A percentile compares a stretch with the other conserved stretches of the same genome.
These are phyloP conservation scores for Sordariomycetes sp. DNA, from an alignment of 2,329 filamentous ascomycete genomes.

Conservation along the genomic window DNA sequence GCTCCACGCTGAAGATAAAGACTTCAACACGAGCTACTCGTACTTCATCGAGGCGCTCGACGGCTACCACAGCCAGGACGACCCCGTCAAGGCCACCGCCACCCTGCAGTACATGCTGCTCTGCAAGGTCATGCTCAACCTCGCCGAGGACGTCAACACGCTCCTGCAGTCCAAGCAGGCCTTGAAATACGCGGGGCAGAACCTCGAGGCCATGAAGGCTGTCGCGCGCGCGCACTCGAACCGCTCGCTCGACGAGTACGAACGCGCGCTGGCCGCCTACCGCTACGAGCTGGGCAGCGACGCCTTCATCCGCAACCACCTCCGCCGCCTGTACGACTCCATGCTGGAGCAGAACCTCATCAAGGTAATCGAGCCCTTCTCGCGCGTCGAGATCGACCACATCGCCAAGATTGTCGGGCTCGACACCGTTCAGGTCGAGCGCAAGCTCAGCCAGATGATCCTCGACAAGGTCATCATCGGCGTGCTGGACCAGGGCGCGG, in stretches of 20 bases:
- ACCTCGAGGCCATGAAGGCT: conserved; percentile 97
- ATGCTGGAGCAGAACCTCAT: conserved; percentile 99
- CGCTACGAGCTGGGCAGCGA: conserved; percentile 90
- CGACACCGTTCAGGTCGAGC: conserved; percentile 92
- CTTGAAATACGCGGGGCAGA: conserved; percentile 89
- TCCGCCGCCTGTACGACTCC: conserved; percentile 90
- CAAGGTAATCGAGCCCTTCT: conserved; percentile 99
- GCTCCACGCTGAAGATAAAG: conserved; percentile 95
- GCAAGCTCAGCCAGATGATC: conserved; percentile 99
- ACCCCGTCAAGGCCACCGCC: conserved; percentile 80
- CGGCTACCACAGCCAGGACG: conserved; percentile 90
- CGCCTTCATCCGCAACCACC: conserved; percentile 92
- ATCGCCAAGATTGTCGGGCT: conserved; percentile 96
- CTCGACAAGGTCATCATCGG: conserved; percentile 98
- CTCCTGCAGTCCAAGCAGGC: conserved; percentile 95
- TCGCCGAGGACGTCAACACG: conserved; percentile 89
- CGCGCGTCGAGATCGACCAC: conserved; percentile 90
- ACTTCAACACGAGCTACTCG: conserved; percentile 97
- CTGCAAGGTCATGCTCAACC: conserved; percentile 99
- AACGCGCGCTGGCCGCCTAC: conserved; percentile 81
- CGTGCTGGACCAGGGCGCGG: conserved; percentile 93
- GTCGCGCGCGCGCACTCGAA: conserved; percentile 93
- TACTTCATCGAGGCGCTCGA: conserved; percentile 99
- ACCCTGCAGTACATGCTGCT: conserved; percentile 98
- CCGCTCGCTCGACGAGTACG: conserved; percentile 93